Evolutionary conservation across 352 stramenopile genomes (phyloP), one percentile per base, ranked within the genome.

Genomic region (Phytopythium delawarense): DNA sequence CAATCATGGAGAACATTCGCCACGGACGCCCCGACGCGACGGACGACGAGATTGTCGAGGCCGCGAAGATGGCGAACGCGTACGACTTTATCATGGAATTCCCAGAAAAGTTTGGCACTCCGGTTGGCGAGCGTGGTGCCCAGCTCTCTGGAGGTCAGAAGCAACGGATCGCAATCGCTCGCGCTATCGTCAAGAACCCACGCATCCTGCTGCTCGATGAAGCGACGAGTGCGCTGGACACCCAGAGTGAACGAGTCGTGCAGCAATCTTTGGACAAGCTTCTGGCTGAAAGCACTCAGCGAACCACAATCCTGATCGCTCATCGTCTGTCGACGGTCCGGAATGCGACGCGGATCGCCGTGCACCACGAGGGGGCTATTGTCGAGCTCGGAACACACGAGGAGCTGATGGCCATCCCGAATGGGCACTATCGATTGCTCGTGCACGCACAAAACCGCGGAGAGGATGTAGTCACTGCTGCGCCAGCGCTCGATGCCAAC

Each of bases 141-240:
- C 81, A 94, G 52, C 73, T 99, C 13, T 98, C 83, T 7, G 96
- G 96, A 44, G 97, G 96, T 9, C 94, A 99, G 79, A 98, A 98
- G 61, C 78, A 89, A 35, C 75, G 96, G 16, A 92, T 98, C 64
- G 90, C 90, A 8, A 98, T 99, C 59, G 94, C 95, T 12, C 78
- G 96, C 35, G 94, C 92, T 0, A 78, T 98, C 46, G 69, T 99
- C 49, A 90, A 91, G 53, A 92, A 97, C 56, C 92, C 89, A 7
- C 69, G 73, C 9, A 81, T 98, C 30, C 72, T 98, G 44, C 65
- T 98, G 37, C 63, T 98, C 18, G 92, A 98, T 64, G 92, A 98
- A 63, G 92, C 92, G 12, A 98, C 92, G 46, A 90, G 72, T 65
- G 91, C 88, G 21, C 65, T 96, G 23, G 89, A 97, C 67, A 75